These are phyloP conservation scores for Mikania micrantha DNA, from an alignment of 129 eudicot genomes.

Conservation along the genomic window DNA sequence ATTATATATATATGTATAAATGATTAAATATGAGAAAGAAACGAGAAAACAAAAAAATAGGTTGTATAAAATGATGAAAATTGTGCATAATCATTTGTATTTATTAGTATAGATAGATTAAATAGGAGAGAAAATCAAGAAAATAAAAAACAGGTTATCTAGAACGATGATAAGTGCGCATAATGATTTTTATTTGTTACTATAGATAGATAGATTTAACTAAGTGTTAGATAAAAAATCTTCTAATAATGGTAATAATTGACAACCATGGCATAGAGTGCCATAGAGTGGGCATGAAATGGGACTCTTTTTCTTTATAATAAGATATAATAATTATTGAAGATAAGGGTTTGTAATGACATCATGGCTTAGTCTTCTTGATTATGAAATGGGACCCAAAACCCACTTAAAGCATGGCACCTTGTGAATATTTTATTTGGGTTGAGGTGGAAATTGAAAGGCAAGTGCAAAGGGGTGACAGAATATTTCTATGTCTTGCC, in stretches of 20 bases:
- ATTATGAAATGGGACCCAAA: slow-evolving; percentile 29
- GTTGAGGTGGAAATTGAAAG: slow-evolving; percentile 32
- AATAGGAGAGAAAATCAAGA: too few species aligned
- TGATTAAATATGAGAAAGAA: too few species aligned
- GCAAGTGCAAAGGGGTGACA: slow-evolving; percentile 20
- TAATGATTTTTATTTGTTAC: too few species aligned
- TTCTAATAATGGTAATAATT: slow-evolving; percentile 12
- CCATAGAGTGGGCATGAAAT: slow-evolving; percentile 14
- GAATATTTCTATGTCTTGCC: slow-evolving; percentile 20
- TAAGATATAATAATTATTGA: slow-evolving; percentile 4
- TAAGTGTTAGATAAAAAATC: not conserved
- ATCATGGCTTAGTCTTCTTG: slow-evolving; percentile 35
- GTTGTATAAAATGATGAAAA: too few species aligned
- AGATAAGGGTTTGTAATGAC: slow-evolving; percentile 32
- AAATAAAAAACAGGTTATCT: too few species aligned
- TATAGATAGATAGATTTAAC: too few species aligned
- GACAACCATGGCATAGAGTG: slow-evolving; percentile 7
- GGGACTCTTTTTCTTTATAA: slow-evolving; percentile 7
- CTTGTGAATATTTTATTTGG: slow-evolving; percentile 25
- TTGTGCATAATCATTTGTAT: too few species aligned
- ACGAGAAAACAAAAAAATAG: too few species aligned
- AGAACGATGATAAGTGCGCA: too few species aligned
- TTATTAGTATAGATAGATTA: too few species aligned
- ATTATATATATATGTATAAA: too few species aligned
- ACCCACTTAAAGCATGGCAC: slow-evolving; percentile 27